phyloP scores from a whole-genome alignment of 2,329 filamentous ascomycete species.

The Curvularia hawaiiensis region DNA sequence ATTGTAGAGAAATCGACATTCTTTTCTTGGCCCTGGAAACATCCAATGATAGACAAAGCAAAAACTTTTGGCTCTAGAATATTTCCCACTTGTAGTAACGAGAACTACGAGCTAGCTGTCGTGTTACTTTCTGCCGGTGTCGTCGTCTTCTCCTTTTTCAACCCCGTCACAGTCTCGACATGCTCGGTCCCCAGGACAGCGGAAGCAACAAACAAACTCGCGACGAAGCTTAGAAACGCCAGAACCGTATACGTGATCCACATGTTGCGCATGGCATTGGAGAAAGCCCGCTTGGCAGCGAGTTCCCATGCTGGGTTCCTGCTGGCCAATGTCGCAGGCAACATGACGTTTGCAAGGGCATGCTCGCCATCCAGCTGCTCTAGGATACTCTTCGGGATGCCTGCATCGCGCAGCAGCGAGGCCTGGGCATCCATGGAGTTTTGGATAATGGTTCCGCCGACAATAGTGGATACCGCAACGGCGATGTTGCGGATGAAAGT shows the following conservation, averaged over 20 bases:
- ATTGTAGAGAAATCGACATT: background rate
- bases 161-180: constrained; percentile 54
- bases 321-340: constrained; percentile 55
- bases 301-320: constrained; percentile 51
- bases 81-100: no score
- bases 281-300: constrained; percentile 51
- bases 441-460: constrained; percentile 59
- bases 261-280: constrained; percentile 52
- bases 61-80: no score
- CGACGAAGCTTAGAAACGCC: constrained; percentile 45
- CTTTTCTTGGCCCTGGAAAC: background rate
- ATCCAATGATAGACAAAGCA: no score
- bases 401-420: constrained; percentile 50
- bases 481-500: constrained; percentile 55
- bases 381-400: constrained; percentile 57
- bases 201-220: constrained; percentile 47
- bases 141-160: constrained; percentile 41
- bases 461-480: constrained; percentile 55
- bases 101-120: background rate
- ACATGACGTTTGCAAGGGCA: constrained; percentile 64
- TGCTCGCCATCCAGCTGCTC: constrained; percentile 60
- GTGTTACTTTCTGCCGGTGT: background rate
- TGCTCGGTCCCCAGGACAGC: constrained; percentile 51
- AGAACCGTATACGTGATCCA: constrained; percentile 55
- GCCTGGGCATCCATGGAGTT: constrained; percentile 65